Evolutionary conservation across 2,329 filamentous ascomycete species (phyloP).

Genomic region (Fusarium sp.): DNA sequence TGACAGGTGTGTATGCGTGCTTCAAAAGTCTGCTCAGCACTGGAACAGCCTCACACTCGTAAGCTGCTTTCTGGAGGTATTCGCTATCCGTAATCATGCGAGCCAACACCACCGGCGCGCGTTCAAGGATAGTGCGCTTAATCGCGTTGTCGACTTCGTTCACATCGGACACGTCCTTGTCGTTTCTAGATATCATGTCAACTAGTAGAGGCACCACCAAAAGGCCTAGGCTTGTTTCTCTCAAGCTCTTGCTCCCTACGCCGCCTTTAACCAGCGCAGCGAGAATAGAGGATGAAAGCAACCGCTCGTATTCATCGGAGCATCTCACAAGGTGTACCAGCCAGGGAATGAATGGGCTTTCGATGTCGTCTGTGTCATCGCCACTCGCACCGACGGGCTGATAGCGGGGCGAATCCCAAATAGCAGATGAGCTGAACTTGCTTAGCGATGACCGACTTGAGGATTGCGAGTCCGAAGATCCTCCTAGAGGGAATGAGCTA

Average conservation of each 20-base stretch:
- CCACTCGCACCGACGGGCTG: conserved; percentile 51
- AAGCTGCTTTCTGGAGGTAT: conserved; percentile 85
- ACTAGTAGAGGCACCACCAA: conserved; percentile 81
- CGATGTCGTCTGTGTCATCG: conserved; percentile 69
- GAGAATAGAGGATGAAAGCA: conserved; percentile 80
- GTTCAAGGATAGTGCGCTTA: conserved; percentile 71
- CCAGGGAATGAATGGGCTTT: conserved; percentile 82
- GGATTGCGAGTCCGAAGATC: conserved; percentile 48
- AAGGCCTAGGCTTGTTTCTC: conserved; percentile 76
- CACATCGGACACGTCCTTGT: conserved; percentile 63
- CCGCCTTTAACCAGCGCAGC: conserved; percentile 79
- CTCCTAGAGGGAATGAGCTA: conserved; percentile 24
- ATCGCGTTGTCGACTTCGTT: conserved; percentile 56
- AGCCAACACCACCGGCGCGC: conserved; percentile 82
- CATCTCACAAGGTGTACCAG: conserved; percentile 76
- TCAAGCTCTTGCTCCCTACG: conserved; percentile 71
- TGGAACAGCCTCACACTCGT: conserved; percentile 72
- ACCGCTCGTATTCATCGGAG: conserved; percentile 69
- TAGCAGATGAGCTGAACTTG: conserved; percentile 49
- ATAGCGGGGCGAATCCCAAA: conserved; percentile 53
- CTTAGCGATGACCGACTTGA: conserved; percentile 49
- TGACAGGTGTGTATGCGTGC: conserved; percentile 65
- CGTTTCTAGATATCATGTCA: conserved; percentile 67
- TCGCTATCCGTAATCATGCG: conserved; percentile 85
- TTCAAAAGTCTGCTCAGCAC: conserved; percentile 65